phyloP scores from a whole-genome alignment of 768 basidiomycete species.

The Asterophora parasitica region DNA sequence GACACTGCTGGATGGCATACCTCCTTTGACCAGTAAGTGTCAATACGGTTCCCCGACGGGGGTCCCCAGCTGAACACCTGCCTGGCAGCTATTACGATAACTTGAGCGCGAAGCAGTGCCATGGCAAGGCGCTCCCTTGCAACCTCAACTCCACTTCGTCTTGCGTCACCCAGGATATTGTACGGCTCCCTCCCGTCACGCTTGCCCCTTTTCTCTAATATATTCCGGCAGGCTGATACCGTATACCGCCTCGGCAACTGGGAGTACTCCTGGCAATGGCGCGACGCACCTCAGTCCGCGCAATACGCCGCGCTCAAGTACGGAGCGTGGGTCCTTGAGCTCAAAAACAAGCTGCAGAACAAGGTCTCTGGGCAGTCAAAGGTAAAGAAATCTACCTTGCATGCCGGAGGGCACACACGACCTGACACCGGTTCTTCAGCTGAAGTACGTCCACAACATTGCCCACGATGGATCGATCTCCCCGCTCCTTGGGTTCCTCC shows the following conservation, averaged over 20 bases:
- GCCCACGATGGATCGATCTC: slow-evolving; percentile 50
- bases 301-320: slow-evolving; percentile 39
- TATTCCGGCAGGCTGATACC: slow-evolving; percentile 33
- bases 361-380: slow-evolving; percentile 32
- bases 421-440: background rate
- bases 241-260: slow-evolving; percentile 56
- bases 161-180: slow-evolving; percentile 40
- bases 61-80: background rate
- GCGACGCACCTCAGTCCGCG: slow-evolving; percentile 40
- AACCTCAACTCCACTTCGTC: slow-evolving; percentile 37
- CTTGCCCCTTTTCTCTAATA: background rate
- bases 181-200: slow-evolving; percentile 7
- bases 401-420: background rate
- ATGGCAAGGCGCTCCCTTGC: slow-evolving; percentile 41
- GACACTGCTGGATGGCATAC: slow-evolving; percentile 46
- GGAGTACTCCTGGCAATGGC: slow-evolving; percentile 53
- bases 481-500: slow-evolving; percentile 43
- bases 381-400: slow-evolving; percentile 16
- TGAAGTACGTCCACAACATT: slow-evolving; percentile 24
- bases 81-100: slow-evolving; percentile 45
- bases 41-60: background rate
- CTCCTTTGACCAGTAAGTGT: slow-evolving; percentile 45
- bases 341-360: slow-evolving; percentile 35
- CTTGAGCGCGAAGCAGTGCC: slow-evolving; percentile 46
- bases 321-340: slow-evolving; percentile 43